Evolutionary conservation across 2,329 filamentous ascomycete genomes (phyloP).

Genomic region (Microsporum canis): DNA sequence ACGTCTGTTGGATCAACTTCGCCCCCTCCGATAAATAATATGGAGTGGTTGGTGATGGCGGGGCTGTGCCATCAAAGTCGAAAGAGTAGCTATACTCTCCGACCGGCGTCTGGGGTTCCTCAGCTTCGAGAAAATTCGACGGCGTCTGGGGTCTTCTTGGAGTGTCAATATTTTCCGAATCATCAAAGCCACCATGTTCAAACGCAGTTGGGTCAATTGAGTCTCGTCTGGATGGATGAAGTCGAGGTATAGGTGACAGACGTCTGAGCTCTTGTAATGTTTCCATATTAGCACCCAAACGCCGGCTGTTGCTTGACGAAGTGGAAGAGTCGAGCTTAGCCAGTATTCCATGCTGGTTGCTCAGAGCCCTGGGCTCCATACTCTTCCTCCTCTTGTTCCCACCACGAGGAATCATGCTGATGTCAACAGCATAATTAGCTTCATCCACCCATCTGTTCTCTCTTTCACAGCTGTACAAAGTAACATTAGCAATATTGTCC

Average conservation of each 20-base stretch:
- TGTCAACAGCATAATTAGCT: slow-evolving; percentile 56
- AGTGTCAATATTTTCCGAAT: neutral
- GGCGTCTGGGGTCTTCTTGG: neutral
- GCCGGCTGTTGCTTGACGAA: slow-evolving; percentile 21
- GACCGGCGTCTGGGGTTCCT: slow-evolving; percentile 15
- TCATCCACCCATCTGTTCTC: slow-evolving; percentile 70
- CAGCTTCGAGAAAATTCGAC: neutral
- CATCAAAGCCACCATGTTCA: neutral
- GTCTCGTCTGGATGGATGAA: slow-evolving; percentile 1
- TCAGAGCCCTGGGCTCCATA: slow-evolving; percentile 63
- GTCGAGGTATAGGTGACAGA: slow-evolving; percentile 24
- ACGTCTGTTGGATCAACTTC: slow-evolving; percentile 41
- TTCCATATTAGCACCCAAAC: slow-evolving; percentile 21
- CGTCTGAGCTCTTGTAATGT: slow-evolving; percentile 26
- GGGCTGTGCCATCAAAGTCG: slow-evolving; percentile 28
- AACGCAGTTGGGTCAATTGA: neutral
- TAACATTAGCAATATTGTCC: slow-evolving; percentile 7
- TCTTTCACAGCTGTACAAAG: slow-evolving; percentile 52
- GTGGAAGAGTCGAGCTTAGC: slow-evolving; percentile 28
- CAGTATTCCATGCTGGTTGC: slow-evolving; percentile 56
- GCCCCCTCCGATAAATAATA: slow-evolving; percentile 36
- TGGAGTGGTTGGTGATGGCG: slow-evolving; percentile 37
- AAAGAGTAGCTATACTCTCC: slow-evolving; percentile 17
- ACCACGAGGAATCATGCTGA: slow-evolving; percentile 54
- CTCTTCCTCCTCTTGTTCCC: slow-evolving; percentile 63